Evolutionary conservation across 192 early-diverging fungal genomes (phyloP).

Genomic region (Backusella tuberculispora): DNA sequence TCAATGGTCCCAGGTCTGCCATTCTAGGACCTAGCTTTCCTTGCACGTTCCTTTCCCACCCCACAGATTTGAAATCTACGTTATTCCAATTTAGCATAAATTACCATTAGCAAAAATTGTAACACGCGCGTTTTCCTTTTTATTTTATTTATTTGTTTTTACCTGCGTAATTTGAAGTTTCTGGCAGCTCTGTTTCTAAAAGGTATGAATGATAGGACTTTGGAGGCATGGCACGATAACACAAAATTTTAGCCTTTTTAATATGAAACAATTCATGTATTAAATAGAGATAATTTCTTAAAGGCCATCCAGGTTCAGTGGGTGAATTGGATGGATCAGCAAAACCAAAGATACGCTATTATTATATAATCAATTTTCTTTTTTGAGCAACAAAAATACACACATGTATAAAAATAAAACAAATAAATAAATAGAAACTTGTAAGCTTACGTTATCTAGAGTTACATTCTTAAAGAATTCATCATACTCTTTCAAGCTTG

Average conservation of each 20-base stretch:
- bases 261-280: conserved; percentile 59
- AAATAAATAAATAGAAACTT: background rate
- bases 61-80: conserved; percentile 63
- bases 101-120: background rate
- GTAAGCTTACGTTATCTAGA: background rate
- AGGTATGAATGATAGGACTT: conserved; percentile 49
- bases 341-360: conserved; percentile 72
- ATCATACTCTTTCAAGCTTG: conserved; percentile 18
- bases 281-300: conserved; percentile 84
- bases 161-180: conserved; percentile 30
- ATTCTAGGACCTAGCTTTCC: conserved; percentile 83
- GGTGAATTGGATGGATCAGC: conserved; percentile 84
- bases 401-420: background rate
- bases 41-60: conserved; percentile 89
- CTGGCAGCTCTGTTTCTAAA: conserved; percentile 51
- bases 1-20: conserved; percentile 81
- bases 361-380: background rate
- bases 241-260: conserved; percentile 59
- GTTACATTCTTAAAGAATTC: conserved; percentile 25
- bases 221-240: conserved; percentile 61
- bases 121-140: background rate
- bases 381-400: too few relatives aligned
- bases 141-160: too few relatives aligned
- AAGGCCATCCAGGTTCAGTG: conserved; percentile 86
- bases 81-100: background rate